Evolutionary conservation across 2,329 filamentous ascomycete species (phyloP), one percentile per base, ranked within the genome.

Genomic region (Stagonosporopsis cucurbitacearum): DNA sequence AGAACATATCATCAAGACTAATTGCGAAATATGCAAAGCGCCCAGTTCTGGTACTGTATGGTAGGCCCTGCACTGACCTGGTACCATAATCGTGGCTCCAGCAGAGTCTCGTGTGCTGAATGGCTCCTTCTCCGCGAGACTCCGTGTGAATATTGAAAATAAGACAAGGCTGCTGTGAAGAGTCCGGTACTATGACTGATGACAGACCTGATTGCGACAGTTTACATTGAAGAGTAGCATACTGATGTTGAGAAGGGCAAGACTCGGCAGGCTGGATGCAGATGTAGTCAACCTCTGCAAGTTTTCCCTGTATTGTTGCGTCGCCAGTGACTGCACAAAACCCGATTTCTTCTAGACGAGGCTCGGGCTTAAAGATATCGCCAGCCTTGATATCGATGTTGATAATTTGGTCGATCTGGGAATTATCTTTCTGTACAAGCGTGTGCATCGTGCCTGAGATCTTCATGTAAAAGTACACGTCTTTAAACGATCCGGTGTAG

Each of bases 1-100:
- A 12, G 4, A 41, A 6, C 4, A 63, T 4, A 3, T 62, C 71
- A 37, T 69, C 56, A 12, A 73, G 36, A 1, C 43, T 7, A 9
- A 78, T 52, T 1, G 30, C 2, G 36, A 77, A 77, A 39, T 75
- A 61, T 1, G 73, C 63, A 42, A 75, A 74, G 1, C 72, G 62
- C 0, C 75, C 75, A 3, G 74, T 78, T 2, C 70, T 40, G 0
- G 53, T n/a, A 32, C 74, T 77, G 44, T 63, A 68, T 2, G 72
- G 73, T 8, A 73, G 35, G 1, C 54, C 60, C 3, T 39, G 4
- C 1, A 44, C 11, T 22, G 11, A 23, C 40, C 17, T 37, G 19
- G 39, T 42, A 15, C 26, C 30, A 26, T 50, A 68, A 13, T 39
- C 15, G 25, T 56, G 48, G 7, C 23, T 47, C 73, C 71, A 76